Evolutionary conservation across 2,329 filamentous ascomycete genomes (phyloP).

Genomic region (Ceratocystis lukuohia): DNA sequence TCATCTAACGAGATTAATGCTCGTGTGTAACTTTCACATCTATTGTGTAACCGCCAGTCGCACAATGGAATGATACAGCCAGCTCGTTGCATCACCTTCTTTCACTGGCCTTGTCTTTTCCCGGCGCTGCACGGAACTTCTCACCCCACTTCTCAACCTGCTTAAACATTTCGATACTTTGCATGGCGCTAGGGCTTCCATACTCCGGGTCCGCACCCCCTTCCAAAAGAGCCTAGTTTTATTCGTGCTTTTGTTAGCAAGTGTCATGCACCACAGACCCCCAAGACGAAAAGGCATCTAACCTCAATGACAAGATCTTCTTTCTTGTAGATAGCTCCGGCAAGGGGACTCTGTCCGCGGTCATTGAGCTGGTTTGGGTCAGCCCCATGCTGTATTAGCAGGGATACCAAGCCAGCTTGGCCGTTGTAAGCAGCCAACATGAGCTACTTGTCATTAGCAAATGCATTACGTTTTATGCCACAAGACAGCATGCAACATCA

Average conservation of each 20-base stretch:
- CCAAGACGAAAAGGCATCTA: conserved; percentile 12
- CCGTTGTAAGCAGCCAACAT: conserved; percentile 64
- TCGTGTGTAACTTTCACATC: too few species aligned
- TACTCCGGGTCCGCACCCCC: conserved; percentile 42
- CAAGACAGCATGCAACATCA: neutral
- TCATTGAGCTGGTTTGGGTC: conserved; percentile 58
- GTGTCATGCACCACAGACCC: neutral
- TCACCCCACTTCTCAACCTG: conserved; percentile 38
- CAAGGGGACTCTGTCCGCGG: conserved; percentile 53
- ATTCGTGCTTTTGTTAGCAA: neutral
- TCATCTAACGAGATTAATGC: neutral
- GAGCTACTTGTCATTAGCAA: conserved; percentile 31
- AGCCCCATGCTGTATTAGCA: conserved; percentile 49
- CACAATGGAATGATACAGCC: too few species aligned
- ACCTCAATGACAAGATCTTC: conserved; percentile 51
- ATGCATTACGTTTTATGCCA: neutral
- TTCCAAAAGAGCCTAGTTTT: conserved; percentile 32
- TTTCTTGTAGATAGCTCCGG: conserved; percentile 60
- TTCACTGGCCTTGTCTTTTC: conserved; percentile 31
- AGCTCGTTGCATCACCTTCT: neutral
- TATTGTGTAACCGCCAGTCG: too few species aligned
- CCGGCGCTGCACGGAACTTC: conserved; percentile 37
- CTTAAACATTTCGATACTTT: conserved; percentile 39
- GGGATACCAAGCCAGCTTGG: conserved; percentile 44
- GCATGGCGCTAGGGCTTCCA: conserved; percentile 36